Evolutionary conservation across 306 rosid genomes (phyloP).

Genomic region (Delonix regia): DNA sequence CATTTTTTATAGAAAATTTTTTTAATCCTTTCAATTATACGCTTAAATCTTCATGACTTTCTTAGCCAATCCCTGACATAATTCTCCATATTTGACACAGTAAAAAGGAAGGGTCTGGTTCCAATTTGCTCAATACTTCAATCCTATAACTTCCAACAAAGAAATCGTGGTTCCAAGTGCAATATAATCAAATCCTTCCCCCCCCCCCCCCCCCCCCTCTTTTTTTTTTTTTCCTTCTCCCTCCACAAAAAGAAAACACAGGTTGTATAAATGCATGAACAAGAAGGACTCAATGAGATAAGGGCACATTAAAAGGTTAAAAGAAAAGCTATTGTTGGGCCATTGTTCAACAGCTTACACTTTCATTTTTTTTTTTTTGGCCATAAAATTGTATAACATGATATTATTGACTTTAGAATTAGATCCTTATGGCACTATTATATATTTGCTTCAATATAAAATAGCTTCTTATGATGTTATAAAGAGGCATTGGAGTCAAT

Average conservation of each 20-base stretch:
- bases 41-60: background rate
- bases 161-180: background rate
- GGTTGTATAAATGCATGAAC: too few species aligned
- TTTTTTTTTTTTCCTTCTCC: too few species aligned
- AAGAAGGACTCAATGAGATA: too few species aligned
- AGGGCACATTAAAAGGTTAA: too few species aligned
- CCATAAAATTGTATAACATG: background rate
- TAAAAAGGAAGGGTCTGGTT: background rate
- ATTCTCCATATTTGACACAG: background rate
- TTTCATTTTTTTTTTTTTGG: too few species aligned
- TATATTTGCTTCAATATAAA: slow-evolving; percentile 2
- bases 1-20: background rate
- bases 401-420: background rate
- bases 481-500: background rate
- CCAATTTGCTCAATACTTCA: background rate
- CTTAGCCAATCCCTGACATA: background rate
- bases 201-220: too few species aligned
- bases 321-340: too few species aligned
- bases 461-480: background rate
- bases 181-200: too few species aligned
- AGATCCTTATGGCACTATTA: background rate
- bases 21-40: background rate
- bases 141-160: background rate
- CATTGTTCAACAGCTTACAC: background rate
- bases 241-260: too few species aligned